These are phyloP conservation scores for Hibiscus syriacus DNA, from an alignment of 345 rosid species.

Conservation along the genomic window DNA sequence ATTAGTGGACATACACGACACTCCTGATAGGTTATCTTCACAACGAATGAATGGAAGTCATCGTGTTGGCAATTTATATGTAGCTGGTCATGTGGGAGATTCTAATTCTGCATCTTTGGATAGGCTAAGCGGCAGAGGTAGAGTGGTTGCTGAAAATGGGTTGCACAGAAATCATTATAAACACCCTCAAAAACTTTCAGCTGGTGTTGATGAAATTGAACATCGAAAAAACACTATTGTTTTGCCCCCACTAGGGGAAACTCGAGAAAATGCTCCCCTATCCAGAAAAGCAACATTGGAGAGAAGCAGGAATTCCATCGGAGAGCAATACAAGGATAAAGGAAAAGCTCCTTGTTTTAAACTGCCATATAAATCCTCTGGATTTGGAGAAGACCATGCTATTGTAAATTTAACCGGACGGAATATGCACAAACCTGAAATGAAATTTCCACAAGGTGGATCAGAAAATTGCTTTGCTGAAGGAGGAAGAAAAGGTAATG, in stretches of 20 bases:
- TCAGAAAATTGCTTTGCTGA: slow-evolving; percentile 22
- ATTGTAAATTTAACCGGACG: slow-evolving; percentile 18
- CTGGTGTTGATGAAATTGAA: slow-evolving; percentile 20
- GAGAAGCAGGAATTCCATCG: slow-evolving; percentile 18
- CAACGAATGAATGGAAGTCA: slow-evolving; percentile 16
- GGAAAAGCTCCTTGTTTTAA: slow-evolving; percentile 29
- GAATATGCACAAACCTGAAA: slow-evolving; percentile 21
- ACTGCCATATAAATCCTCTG: slow-evolving; percentile 13
- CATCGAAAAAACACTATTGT: slow-evolving; percentile 11
- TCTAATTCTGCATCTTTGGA: slow-evolving; percentile 21
- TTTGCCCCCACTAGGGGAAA: slow-evolving; percentile 18
- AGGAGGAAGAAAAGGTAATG: slow-evolving; percentile 18
- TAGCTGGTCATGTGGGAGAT: slow-evolving; percentile 22
- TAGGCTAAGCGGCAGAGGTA: slow-evolving; percentile 18
- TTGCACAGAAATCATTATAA: slow-evolving; percentile 16
- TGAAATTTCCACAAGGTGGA: slow-evolving; percentile 19
- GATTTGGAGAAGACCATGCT: slow-evolving; percentile 18
- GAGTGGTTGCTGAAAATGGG: slow-evolving; percentile 28
- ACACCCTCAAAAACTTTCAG: slow-evolving; percentile 23
- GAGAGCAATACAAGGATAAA: slow-evolving; percentile 27
- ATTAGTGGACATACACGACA: slow-evolving; percentile 54
- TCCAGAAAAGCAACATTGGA: slow-evolving; percentile 34
- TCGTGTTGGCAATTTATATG: slow-evolving; percentile 24
- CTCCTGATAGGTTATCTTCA: slow-evolving; percentile 58
- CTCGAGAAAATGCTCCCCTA: slow-evolving; percentile 24